phyloP scores from a whole-genome alignment of 164 flowering plant species.

The Magnolia changhungtana region DNA sequence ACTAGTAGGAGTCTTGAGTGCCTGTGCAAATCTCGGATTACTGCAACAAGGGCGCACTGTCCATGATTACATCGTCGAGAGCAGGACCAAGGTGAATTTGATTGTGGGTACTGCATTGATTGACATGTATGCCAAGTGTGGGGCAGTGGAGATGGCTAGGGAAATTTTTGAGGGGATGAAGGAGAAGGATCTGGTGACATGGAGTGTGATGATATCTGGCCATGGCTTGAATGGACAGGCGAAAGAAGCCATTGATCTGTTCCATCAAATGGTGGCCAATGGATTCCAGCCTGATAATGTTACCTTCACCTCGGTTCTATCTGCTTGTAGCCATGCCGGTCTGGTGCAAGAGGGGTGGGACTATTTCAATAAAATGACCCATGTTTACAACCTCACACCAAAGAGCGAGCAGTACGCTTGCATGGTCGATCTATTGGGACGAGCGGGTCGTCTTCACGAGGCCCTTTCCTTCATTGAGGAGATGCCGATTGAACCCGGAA shows the following conservation, averaged over 20 bases:
- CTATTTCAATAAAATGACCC: constrained; percentile 34
- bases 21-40: constrained; percentile 8
- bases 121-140: constrained; percentile 44
- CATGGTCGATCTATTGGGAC: constrained; percentile 51
- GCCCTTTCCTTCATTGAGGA: constrained; percentile 30
- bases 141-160: constrained; percentile 27
- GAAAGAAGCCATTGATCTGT: constrained; percentile 30
- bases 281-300: constrained; percentile 36
- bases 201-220: constrained; percentile 48
- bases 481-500: constrained; percentile 41
- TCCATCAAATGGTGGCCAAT: constrained; percentile 32
- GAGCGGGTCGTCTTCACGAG: constrained; percentile 44
- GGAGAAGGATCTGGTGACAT: constrained; percentile 34
- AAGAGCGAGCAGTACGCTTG: constrained; percentile 44
- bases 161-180: constrained; percentile 32
- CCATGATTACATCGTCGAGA: constrained; percentile 2
- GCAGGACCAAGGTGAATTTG: constrained; percentile 9
- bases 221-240: constrained; percentile 40
- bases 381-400: constrained; percentile 24
- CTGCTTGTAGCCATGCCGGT: constrained; percentile 49
- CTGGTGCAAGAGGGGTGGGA: constrained; percentile 31
- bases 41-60: constrained; percentile 6
- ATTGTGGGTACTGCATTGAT: constrained; percentile 11
- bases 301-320: constrained; percentile 36
- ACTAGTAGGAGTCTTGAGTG: constrained; percentile 5